phyloP scores from a whole-genome alignment of 371 early-diverging fungal species.

The Apophysomyces sp. region DNA sequence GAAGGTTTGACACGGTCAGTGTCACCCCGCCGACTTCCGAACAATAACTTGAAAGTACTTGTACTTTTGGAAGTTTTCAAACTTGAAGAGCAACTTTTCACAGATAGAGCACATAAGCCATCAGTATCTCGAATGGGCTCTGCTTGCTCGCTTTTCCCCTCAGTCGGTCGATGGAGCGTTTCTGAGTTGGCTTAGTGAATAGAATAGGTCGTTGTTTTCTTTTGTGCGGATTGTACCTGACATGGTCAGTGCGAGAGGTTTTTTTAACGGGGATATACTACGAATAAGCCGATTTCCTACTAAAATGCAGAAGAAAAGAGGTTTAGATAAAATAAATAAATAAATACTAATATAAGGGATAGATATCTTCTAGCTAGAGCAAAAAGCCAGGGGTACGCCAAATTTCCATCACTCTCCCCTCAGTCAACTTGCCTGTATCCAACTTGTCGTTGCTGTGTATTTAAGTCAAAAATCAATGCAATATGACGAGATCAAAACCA shows the following conservation, averaged over 20 bases:
- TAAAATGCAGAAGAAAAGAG: background rate
- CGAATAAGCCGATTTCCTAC: slow-evolving; percentile 11
- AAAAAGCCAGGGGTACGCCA: background rate
- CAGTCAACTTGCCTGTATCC: background rate
- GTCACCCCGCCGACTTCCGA: background rate
- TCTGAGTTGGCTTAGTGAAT: background rate
- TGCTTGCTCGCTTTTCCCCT: background rate
- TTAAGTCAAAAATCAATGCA: background rate
- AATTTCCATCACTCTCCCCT: background rate
- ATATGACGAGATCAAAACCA: background rate
- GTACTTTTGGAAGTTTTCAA: slow-evolving; percentile 6
- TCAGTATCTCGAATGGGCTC: background rate
- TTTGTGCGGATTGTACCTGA: background rate
- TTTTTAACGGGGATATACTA: slow-evolving; percentile 13
- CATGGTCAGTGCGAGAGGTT: slow-evolving; percentile 10
- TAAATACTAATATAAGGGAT: slow-evolving; percentile 2
- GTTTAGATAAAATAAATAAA: background rate
- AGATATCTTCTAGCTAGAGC: background rate
- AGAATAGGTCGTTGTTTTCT: too few species aligned
- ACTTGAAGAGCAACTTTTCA: background rate
- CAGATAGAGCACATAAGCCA: background rate
- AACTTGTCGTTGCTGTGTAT: background rate
- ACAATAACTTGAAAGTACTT: slow-evolving; percentile 1
- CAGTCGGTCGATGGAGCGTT: background rate
- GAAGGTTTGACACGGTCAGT: background rate